Conservation (phyloP, 2,329 filamentous ascomycete species). For the Colletotrichum acutatum region DNA sequence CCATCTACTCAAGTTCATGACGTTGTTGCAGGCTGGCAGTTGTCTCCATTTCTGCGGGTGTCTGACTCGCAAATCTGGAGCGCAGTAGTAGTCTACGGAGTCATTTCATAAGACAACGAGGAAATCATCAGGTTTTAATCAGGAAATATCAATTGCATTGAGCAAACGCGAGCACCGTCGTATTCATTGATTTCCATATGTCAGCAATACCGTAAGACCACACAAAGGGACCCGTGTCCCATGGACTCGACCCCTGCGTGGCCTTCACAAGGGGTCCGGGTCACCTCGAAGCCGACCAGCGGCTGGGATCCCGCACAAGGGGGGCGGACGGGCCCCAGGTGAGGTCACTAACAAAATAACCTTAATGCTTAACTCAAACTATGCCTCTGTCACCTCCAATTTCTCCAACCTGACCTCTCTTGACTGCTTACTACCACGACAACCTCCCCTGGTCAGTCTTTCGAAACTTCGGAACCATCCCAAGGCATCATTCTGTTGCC, state of each 20-base stretch:
- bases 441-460: not conserved
- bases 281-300: constrained; percentile 11
- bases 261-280: constrained; percentile 24
- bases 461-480: constrained; percentile 27
- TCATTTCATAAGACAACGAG: not conserved
- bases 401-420: not conserved
- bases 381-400: not conserved
- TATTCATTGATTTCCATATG: not conserved
- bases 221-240: not conserved
- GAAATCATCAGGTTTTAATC: not conserved
- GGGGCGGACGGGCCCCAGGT: constrained; percentile 6
- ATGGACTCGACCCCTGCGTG: not conserved
- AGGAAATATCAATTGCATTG: not conserved
- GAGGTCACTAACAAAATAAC: constrained; percentile 31
- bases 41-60: too few relatives aligned
- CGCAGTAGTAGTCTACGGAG: not conserved
- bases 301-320: not conserved
- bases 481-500: not conserved
- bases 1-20: too few relatives aligned
- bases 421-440: not conserved
- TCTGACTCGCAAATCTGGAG: constrained; percentile 17
- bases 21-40: too few relatives aligned
- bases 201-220: not conserved
- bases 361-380: constrained; percentile 35
- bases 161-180: not conserved